phyloP scores from a whole-genome alignment of 108 stramenopile species.

The Fistulifera pelliculosa region DNA sequence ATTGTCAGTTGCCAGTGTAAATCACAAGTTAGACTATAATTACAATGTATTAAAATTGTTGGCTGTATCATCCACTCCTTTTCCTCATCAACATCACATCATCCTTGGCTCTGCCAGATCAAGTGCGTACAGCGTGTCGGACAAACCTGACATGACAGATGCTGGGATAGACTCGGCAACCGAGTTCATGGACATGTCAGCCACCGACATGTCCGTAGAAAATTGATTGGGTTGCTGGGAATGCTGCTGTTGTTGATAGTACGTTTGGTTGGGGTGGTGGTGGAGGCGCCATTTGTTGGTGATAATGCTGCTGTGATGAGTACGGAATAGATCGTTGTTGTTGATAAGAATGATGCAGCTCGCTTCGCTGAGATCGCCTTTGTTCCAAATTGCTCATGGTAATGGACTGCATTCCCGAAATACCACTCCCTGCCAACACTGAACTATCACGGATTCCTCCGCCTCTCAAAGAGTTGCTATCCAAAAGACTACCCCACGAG shows the following conservation, averaged over 20 bases:
- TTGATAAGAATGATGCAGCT: neutral
- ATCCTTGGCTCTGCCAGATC: slow-evolving; percentile 15
- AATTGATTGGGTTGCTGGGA: neutral
- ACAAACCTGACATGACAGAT: slow-evolving; percentile 10
- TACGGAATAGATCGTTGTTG: neutral
- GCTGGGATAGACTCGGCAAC: neutral
- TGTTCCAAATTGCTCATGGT: neutral
- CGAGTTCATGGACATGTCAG: neutral
- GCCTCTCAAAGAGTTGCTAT: slow-evolving; percentile 4
- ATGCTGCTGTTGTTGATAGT: neutral
- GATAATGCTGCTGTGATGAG: neutral
- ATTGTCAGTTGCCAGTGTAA: too few species aligned
- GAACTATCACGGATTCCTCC: slow-evolving; percentile 8
- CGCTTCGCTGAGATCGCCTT: neutral
- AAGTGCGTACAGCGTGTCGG: slow-evolving; percentile 9
- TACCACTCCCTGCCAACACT: neutral
- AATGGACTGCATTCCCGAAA: slow-evolving; percentile 4
- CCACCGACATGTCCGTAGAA: neutral
- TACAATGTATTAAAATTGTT: too few species aligned
- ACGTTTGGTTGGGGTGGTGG: neutral
- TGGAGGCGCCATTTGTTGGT: neutral
- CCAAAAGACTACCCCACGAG: neutral
- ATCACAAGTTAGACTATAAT: too few species aligned
- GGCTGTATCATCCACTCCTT: too few species aligned
- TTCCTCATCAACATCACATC: neutral